Evolutionary conservation across 768 basidiomycete species (phyloP), one percentile per base, ranked within the genome.

Genomic region (Collybia nuda): DNA sequence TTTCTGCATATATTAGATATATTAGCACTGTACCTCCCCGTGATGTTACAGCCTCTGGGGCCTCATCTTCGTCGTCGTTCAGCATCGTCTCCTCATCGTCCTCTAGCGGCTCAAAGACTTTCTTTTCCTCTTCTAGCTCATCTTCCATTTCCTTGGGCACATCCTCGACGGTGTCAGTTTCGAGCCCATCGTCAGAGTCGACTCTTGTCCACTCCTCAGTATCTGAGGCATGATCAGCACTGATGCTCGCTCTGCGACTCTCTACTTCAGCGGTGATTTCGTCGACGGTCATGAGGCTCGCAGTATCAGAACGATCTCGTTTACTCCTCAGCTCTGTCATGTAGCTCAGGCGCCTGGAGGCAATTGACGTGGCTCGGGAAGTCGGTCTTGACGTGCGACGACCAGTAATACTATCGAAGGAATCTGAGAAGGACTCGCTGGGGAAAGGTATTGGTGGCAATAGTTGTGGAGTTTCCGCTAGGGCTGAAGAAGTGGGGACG

Each of bases 191-290:
- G 9, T 71, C 77, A 29, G 76, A 71, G 40, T 84, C 85, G 3
- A 90, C 84, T 58, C 80, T 80, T 0, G 88, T 89, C 84, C 88
- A 91, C 29, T 86, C 90, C 40, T 90, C 84, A 12, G 74, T 70
- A 21, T 74, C 75, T 54, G 71, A 70, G 59, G 70, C 71, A 36
- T 69, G 71, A 35, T 74, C 72, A 15, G 71, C 57, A 9, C 61
- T 70, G 58, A 72, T 77, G 58, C 79, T 84, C 47, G 77, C 81
- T 51, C 81, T 71, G 32, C 82, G 74, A 59, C 84, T 91, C 61
- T 83, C 96, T 6, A 99, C 90, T 61, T 96, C 90, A 8, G 93
- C 94, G 0, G 97, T 98, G 60, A 99, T 97, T 69, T 99, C 93
- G 62, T 99, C 96, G 19, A 99, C 91, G 0, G 96, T 99, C 68